Percentiles rank a stretch among this genome's conserved stretches.
phyloP scores from a whole-genome alignment of 1,139 yeast genomes.

The Suhomyces bokatorum region DNA sequence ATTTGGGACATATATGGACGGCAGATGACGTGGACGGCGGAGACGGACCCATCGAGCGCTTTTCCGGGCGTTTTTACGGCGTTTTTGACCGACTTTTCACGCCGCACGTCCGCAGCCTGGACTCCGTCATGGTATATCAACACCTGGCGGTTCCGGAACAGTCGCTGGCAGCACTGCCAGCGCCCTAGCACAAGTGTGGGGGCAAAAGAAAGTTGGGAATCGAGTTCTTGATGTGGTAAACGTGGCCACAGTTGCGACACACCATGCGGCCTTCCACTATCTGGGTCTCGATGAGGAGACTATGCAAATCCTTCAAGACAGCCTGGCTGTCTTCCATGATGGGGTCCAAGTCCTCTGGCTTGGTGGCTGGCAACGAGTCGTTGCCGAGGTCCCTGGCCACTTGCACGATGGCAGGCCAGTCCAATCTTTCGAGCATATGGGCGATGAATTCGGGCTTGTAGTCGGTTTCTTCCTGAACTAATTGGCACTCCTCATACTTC shows the following conservation, averaged over 20 bases:
- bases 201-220: slow-evolving; percentile 94
- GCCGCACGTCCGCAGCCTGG: not conserved
- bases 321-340: slow-evolving; percentile 60
- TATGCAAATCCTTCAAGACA: slow-evolving; percentile 73
- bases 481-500: slow-evolving; percentile 65
- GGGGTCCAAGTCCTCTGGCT: slow-evolving; percentile 62
- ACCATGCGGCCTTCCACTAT: slow-evolving; percentile 86
- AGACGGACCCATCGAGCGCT: not conserved
- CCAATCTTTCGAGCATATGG: slow-evolving; percentile 77
- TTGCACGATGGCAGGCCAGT: slow-evolving; percentile 79
- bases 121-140: not conserved
- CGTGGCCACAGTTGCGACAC: slow-evolving; percentile 83
- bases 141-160: not conserved
- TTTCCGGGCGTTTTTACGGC: not conserved
- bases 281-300: slow-evolving; percentile 78
- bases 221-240: slow-evolving; percentile 86
- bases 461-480: slow-evolving; percentile 78
- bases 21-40: not conserved
- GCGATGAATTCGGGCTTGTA: slow-evolving; percentile 78
- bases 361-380: slow-evolving; percentile 57
- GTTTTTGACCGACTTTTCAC: not conserved
- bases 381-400: slow-evolving; percentile 82
- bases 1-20: not conserved
- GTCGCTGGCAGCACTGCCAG: too few species aligned
- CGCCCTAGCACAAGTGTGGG: slow-evolving; percentile 61